A percentile compares a stretch with the other conserved stretches of the same genome.
phyloP scores from a whole-genome alignment of 2,329 filamentous ascomycete species.

The Rosellinia necatrix region DNA sequence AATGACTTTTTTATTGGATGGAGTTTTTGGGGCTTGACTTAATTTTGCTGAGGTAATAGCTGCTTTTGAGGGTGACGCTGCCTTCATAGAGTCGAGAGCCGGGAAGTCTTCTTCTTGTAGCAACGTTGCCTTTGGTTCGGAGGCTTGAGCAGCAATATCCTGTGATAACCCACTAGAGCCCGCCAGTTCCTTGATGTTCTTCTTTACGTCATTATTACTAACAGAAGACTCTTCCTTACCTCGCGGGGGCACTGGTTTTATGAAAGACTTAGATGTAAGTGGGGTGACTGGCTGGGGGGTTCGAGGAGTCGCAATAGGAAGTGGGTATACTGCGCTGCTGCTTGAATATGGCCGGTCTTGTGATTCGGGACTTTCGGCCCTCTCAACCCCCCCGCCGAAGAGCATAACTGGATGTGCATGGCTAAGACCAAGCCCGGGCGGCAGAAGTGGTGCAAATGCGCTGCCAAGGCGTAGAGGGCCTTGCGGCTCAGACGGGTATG shows the following conservation, averaged over 20 bases:
- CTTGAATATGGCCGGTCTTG: conserved; percentile 29
- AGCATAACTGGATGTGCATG: conserved; percentile 43
- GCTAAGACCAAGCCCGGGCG: conserved; percentile 51
- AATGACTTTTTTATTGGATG: conserved; percentile 36
- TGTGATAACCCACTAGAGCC: conserved; percentile 53
- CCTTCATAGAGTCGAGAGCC: conserved; percentile 55
- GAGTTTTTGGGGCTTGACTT: conserved; percentile 37
- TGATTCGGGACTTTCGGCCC: conserved; percentile 27
- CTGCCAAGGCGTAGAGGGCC: conserved; percentile 29
- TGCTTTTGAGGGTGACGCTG: conserved; percentile 41
- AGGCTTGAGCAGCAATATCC: conserved; percentile 50
- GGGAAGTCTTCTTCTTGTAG: conserved; percentile 68
- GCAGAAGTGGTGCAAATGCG: conserved; percentile 46
- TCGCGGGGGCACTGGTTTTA: conserved; percentile 36
- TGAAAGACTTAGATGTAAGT: conserved; percentile 33
- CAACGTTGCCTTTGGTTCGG: conserved; percentile 43
- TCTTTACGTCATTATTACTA: conserved; percentile 44
- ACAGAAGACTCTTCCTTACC: conserved; percentile 28
- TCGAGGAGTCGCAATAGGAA: conserved; percentile 35
- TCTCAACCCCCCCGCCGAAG: conserved; percentile 26
- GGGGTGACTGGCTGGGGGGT: conserved; percentile 41
- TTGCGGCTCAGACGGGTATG: conserved; percentile 38
- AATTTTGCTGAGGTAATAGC: conserved; percentile 42
- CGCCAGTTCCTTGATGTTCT: conserved; percentile 51
- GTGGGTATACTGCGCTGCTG: conserved; percentile 17